Conservation (phyloP, 23 red algal genomes). For the Pyropia haitanensis region DNA sequence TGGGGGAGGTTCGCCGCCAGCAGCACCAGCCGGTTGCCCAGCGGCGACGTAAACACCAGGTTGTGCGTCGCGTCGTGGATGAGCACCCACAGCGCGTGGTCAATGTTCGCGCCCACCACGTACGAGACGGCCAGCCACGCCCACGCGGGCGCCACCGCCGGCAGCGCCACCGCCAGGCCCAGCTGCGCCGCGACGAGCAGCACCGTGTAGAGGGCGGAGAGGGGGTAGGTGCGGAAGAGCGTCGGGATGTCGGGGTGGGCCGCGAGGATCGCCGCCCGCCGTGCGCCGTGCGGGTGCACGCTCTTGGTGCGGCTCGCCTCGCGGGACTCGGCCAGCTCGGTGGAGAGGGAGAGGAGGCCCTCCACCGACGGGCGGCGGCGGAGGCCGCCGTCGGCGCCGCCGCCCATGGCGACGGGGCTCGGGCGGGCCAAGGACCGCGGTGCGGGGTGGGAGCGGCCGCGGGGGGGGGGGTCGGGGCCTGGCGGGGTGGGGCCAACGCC, state of each 20-base stretch:
- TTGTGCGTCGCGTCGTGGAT: conserved; percentile 99
- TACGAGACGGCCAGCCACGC: conserved; percentile 42
- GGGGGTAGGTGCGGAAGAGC: conserved; percentile 58
- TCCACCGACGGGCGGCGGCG: too few species aligned
- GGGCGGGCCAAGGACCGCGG: too few species aligned
- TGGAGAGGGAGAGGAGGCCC: conserved; percentile 20
- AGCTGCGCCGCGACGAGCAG: conserved; percentile 59
- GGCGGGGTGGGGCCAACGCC: too few species aligned
- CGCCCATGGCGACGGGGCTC: too few species aligned
- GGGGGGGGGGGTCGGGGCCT: too few species aligned
- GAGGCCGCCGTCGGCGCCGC: too few species aligned
- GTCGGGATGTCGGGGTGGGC: conserved; percentile 75
- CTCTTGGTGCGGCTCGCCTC: conserved; percentile 6
- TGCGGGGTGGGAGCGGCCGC: too few species aligned
- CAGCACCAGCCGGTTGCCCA: conserved; percentile 65
- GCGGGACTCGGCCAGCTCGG: conserved; percentile 48
- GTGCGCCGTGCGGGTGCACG: conserved; percentile 83
- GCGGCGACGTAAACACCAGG: conserved; percentile 58
- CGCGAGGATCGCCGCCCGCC: conserved; percentile 67
- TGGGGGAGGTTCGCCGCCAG: conserved; percentile 75
- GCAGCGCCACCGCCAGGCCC: conserved; percentile 30
- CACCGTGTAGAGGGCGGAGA: conserved; percentile 51
- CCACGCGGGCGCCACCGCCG: conserved; percentile 20
- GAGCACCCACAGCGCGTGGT: conserved; percentile 96
- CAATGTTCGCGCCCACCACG: conserved; percentile 72